Conservation (phyloP, 352 stramenopile species). For the Phytophthora ohioensis region DNA sequence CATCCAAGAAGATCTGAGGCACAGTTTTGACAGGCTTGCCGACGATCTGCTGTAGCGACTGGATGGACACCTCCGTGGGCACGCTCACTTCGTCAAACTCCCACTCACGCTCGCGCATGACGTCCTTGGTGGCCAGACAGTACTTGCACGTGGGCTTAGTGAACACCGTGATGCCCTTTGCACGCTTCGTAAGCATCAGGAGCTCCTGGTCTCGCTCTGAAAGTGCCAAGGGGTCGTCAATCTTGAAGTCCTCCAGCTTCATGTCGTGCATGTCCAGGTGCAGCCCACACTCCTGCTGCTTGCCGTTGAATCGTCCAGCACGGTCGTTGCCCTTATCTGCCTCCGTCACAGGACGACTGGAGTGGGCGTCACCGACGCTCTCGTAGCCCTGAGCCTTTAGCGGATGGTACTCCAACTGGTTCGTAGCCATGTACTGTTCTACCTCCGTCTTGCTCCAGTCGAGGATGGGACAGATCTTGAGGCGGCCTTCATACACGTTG, state of each 20-base stretch:
- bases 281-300: constrained; percentile 84
- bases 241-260: constrained; percentile 60
- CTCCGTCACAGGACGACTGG: constrained; percentile 78
- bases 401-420: constrained; percentile 84
- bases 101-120: constrained; percentile 65
- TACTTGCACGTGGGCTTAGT: constrained; percentile 85
- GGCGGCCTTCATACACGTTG: constrained; percentile 79
- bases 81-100: constrained; percentile 77
- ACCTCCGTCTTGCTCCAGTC: constrained; percentile 82
- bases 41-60: constrained; percentile 65
- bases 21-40: constrained; percentile 71
- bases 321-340: constrained; percentile 74
- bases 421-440: constrained; percentile 74
- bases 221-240: constrained; percentile 60
- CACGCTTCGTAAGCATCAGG: constrained; percentile 48
- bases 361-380: constrained; percentile 87
- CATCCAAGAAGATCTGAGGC: constrained; percentile 83
- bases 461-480: constrained; percentile 91
- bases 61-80: constrained; percentile 59
- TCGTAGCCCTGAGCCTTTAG: constrained; percentile 85
- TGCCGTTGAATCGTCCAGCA: constrained; percentile 82
- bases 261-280: constrained; percentile 80
- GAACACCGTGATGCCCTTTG: constrained; percentile 69
- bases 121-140: constrained; percentile 70
- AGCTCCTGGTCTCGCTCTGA: constrained; percentile 54